phyloP scores from a whole-genome alignment of 495 filamentous ascomycete species.

The Alectoria sarmentosa region DNA sequence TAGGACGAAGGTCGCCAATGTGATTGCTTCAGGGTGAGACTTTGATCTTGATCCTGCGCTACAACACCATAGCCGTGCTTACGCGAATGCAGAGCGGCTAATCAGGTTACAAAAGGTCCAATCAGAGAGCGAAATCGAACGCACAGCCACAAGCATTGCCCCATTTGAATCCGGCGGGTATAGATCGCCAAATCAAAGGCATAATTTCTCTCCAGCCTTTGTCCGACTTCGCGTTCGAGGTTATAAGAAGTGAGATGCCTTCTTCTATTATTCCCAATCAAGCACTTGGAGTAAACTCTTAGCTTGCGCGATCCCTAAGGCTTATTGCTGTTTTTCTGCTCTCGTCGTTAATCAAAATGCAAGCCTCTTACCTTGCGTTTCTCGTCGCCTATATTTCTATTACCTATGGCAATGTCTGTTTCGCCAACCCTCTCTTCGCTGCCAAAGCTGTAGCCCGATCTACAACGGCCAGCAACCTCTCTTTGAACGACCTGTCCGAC shows the following conservation, averaged over 20 bases:
- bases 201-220: background rate
- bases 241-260: background rate
- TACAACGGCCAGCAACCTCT: background rate
- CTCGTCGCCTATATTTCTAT: background rate
- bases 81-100: background rate
- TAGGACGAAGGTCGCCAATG: no score
- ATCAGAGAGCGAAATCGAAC: background rate
- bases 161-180: background rate
- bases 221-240: background rate
- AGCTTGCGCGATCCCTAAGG: background rate
- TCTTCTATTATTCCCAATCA: background rate
- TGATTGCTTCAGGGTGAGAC: no score
- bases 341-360: background rate
- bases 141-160: background rate
- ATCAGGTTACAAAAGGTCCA: no score
- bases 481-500: background rate
- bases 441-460: background rate
- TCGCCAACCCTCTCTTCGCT: background rate
- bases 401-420: background rate
- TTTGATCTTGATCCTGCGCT: background rate
- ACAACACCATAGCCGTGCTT: background rate
- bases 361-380: background rate
- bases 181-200: background rate
- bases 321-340: no score
- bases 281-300: background rate